These are phyloP conservation scores for Wickerhamiella australiensis DNA, from an alignment of 805 yeast genomes.

Conservation along the genomic window DNA sequence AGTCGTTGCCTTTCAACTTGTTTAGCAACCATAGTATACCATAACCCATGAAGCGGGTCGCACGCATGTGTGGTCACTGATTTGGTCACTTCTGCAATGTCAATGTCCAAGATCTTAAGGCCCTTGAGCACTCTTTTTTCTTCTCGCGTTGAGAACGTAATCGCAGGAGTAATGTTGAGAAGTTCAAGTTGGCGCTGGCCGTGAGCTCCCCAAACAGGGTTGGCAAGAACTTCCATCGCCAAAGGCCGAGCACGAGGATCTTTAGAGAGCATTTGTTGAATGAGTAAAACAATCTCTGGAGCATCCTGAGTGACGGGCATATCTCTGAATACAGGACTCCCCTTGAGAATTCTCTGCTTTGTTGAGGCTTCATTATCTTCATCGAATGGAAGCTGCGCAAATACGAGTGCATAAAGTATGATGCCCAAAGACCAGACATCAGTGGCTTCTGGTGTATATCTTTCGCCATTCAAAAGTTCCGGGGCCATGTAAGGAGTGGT, in stretches of 20 bases:
- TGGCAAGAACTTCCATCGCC: slow-evolving; percentile 38
- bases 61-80: slow-evolving; percentile 19
- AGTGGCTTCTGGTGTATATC: slow-evolving; percentile 62
- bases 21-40: slow-evolving; percentile 22
- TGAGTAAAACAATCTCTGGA: slow-evolving; percentile 34
- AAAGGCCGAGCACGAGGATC: slow-evolving; percentile 54
- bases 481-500: slow-evolving; percentile 97
- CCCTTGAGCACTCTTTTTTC: slow-evolving; percentile 22
- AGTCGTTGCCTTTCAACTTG: neutral
- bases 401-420: slow-evolving; percentile 68
- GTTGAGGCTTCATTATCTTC: slow-evolving; percentile 61
- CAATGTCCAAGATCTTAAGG: slow-evolving; percentile 20
- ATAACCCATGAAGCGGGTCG: slow-evolving; percentile 24
- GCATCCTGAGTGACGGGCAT: slow-evolving; percentile 27
- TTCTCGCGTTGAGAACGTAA: slow-evolving; percentile 28
- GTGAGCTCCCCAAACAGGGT: slow-evolving; percentile 41
- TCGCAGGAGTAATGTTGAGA: slow-evolving; percentile 28
- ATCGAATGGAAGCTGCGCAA: slow-evolving; percentile 86
- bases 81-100: slow-evolving; percentile 18
- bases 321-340: slow-evolving; percentile 45
- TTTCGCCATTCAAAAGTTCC: slow-evolving; percentile 55
- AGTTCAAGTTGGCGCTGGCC: slow-evolving; percentile 31
- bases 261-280: slow-evolving; percentile 48
- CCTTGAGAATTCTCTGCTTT: slow-evolving; percentile 45
- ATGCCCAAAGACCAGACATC: slow-evolving; percentile 93